phyloP scores from a whole-genome alignment of 805 yeast species.

The Saccharomycopsis schoenii region DNA sequence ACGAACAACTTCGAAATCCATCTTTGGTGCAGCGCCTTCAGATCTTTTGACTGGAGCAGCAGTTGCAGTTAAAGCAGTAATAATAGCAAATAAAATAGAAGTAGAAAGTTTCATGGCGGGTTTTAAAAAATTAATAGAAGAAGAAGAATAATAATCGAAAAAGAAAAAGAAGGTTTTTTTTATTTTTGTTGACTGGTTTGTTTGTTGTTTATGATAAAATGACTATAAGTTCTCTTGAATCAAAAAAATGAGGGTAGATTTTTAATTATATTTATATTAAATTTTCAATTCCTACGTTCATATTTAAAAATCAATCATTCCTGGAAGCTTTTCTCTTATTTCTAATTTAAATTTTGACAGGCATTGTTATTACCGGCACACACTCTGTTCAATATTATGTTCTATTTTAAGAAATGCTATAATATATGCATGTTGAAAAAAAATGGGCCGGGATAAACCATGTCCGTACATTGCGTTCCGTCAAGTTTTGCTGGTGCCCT shows the following conservation, averaged over 20 bases:
- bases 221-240: too few relatives aligned
- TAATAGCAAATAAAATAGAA: constrained; percentile 2
- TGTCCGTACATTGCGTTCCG: background rate
- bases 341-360: background rate
- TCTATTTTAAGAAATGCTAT: background rate
- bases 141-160: background rate
- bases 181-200: too few relatives aligned
- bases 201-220: too few relatives aligned
- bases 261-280: too few relatives aligned
- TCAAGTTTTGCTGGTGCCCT: background rate
- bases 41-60: constrained; percentile 10
- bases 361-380: background rate
- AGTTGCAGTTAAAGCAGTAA: constrained; percentile 4
- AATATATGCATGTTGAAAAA: background rate
- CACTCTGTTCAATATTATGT: background rate
- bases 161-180: background rate
- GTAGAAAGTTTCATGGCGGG: constrained; percentile 10
- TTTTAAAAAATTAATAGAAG: background rate
- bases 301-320: too few relatives aligned
- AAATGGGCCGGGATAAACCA: background rate
- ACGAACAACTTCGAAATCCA: constrained; percentile 11
- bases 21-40: constrained; percentile 4
- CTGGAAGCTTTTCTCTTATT: too few relatives aligned
- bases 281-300: too few relatives aligned
- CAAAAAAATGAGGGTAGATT: background rate